phyloP scores from a whole-genome alignment of 352 stramenopile genomes.

The Ophiocytium majus region DNA sequence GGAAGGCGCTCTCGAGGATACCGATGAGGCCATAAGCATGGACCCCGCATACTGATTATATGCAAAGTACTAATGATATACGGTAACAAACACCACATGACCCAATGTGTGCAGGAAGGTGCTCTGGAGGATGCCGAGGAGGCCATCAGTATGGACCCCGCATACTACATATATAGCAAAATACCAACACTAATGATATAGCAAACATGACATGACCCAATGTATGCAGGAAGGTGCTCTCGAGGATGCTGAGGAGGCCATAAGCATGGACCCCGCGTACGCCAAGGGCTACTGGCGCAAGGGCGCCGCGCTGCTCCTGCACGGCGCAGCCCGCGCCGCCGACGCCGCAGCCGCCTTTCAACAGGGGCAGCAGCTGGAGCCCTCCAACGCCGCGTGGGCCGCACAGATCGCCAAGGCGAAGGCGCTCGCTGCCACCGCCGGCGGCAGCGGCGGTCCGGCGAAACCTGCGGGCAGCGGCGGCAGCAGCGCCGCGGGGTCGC shows the following conservation, averaged over 20 bases:
- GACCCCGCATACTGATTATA: too few species aligned
- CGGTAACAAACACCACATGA: too few species aligned
- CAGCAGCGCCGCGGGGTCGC: not conserved
- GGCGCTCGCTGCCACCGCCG: slow-evolving; percentile 33
- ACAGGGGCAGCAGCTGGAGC: slow-evolving; percentile 70
- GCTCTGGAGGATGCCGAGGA: too few species aligned
- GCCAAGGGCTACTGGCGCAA: slow-evolving; percentile 85
- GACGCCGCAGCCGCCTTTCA: slow-evolving; percentile 74
- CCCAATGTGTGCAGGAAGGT: too few species aligned
- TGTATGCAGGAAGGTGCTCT: slow-evolving; percentile 74
- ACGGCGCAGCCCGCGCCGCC: slow-evolving; percentile 61
- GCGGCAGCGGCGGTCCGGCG: not conserved
- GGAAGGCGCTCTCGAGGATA: too few species aligned
- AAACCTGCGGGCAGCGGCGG: not conserved
- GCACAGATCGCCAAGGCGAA: slow-evolving; percentile 60
- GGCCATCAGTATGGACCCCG: too few species aligned
- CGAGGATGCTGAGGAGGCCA: slow-evolving; percentile 72
- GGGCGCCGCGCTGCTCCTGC: slow-evolving; percentile 67
- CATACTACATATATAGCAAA: too few species aligned
- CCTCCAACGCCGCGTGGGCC: slow-evolving; percentile 41
- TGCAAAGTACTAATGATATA: too few species aligned
- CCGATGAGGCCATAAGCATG: too few species aligned
- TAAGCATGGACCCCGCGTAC: slow-evolving; percentile 77
- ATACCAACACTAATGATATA: too few species aligned
- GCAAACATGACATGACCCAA: too few species aligned